phyloP scores from a whole-genome alignment of 2,329 filamentous ascomycete genomes.

The Diplodia sapinea region DNA sequence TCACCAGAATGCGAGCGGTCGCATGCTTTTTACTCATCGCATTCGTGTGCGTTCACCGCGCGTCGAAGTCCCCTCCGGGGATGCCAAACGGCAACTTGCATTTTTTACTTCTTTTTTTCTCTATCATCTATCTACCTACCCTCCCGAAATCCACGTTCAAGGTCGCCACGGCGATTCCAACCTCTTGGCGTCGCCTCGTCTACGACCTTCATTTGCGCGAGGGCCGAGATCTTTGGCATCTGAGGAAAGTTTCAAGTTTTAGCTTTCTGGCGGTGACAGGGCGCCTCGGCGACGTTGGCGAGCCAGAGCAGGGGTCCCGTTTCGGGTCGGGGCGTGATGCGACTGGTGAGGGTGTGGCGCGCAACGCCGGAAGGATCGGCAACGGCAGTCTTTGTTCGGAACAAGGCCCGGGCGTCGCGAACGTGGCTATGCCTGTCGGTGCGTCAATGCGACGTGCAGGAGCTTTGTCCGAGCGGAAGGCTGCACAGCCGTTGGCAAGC shows the following conservation, averaged over 20 bases:
- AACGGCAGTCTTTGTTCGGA: conserved; percentile 27
- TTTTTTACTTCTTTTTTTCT: conserved; percentile 5
- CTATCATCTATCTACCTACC: conserved; percentile 5
- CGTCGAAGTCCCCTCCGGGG: conserved; percentile 6
- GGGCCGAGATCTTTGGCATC: conserved; percentile 14
- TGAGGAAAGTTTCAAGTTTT: conserved; percentile 24
- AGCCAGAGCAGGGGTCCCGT: conserved; percentile 6
- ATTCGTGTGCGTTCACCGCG: background rate
- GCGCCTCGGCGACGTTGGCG: conserved; percentile 16
- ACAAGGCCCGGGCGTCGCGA: conserved; percentile 23
- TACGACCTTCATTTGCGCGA: background rate
- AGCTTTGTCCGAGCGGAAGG: conserved; percentile 29
- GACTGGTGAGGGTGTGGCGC: conserved; percentile 19
- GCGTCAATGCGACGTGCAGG: conserved; percentile 25
- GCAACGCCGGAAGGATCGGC: conserved; percentile 20
- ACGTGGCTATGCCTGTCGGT: conserved; percentile 29
- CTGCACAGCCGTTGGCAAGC: conserved; percentile 26
- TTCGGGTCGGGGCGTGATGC: conserved; percentile 5
- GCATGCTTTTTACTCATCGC: background rate
- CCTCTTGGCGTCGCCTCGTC: background rate
- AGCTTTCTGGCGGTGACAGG: conserved; percentile 15
- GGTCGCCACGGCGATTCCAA: background rate
- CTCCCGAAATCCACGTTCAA: background rate
- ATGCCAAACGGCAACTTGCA: conserved; percentile 8
- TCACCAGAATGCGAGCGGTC: conserved; percentile 9